Evolutionary conservation across 1,284 basidiomycete genomes (phyloP), one percentile per base, ranked within the genome.

Genomic region (Puccinia horiana): DNA sequence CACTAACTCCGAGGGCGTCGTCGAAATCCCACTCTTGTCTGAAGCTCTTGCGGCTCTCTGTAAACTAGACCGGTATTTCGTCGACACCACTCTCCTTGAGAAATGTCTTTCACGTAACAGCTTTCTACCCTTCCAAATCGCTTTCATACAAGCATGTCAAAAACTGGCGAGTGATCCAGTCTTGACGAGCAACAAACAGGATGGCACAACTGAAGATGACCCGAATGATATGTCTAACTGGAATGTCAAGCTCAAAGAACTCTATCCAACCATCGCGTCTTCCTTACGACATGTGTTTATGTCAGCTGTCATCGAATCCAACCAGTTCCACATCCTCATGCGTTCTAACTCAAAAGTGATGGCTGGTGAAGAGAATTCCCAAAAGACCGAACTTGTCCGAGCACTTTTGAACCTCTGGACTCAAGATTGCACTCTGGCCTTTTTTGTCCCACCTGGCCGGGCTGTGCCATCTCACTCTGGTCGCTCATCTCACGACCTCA

Each of bases 41-140:
- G 86, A 86, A 37, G 83, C 84, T 32, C 84, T 86, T 37, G 85
- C 84, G 44, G 84, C 85, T 11, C 83, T 85, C n/a, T 86, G 84
- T 83, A 84, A 84, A 20, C 83, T 86, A n/a, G 86, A 86, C 70
- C 85, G 80, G 20, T 61, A 76, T 26, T 82, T 75, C 47, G 73
- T 82, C 37, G 49, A 76, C 42, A 40, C 58, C n/a, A 70, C 80
- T 35, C 63, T 82, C 16, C 44, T 82, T 1, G 80, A 82, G 40
- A 82, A 82, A 26, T 82, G 80, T 58, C 63, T 82, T 8, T 82
- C 80, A 32, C 80, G 61, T 0, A 75, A 69, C 42, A 82, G 80
- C 35, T 82, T 76, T 44, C 72, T 63, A 16, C 80, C 72, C 35
- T 82, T 82, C 42, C 80, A 82, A 63, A 76, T 82, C 63, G 80